Conservation (phyloP, 805 yeast species). For the Candida stauntonica region DNA sequence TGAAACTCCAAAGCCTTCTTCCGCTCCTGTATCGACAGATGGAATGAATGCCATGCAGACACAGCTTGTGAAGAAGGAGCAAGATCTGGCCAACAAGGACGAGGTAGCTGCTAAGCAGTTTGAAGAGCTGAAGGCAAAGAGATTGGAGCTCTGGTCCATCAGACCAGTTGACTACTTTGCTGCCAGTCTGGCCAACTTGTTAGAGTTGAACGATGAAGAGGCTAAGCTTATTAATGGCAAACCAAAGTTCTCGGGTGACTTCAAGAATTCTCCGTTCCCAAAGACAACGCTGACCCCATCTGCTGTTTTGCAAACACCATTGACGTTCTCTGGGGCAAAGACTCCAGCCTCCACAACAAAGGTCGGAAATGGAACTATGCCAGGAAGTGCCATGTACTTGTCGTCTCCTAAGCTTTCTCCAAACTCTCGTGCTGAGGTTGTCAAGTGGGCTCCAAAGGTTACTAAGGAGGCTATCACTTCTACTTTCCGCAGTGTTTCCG, state of each 20-base stretch:
- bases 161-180: conserved; percentile 25
- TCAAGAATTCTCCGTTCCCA: conserved; percentile 18
- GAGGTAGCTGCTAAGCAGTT: conserved; percentile 14
- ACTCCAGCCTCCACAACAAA: conserved; percentile 25
- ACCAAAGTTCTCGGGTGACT: conserved; percentile 11
- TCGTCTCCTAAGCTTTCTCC: conserved; percentile 27
- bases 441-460: conserved; percentile 24
- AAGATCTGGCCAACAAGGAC: conserved; percentile 21
- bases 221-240: conserved; percentile 21
- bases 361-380: conserved; percentile 3
- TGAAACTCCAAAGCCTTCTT: conserved; percentile 7
- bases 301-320: conserved; percentile 27
- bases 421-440: conserved; percentile 6
- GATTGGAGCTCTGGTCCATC: conserved; percentile 19
- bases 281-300: conserved; percentile 27
- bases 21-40: conserved; percentile 7
- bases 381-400: conserved; percentile 15
- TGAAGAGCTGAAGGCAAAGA: conserved; percentile 20
- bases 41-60: conserved; percentile 10
- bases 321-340: conserved; percentile 25
- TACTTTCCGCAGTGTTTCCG: conserved; percentile 17
- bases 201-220: conserved; percentile 27
- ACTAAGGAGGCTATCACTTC: conserved; percentile 24
- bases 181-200: conserved; percentile 24
- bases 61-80: conserved; percentile 24